A percentile compares a stretch with the other conserved stretches of the same genome.
Conservation (phyloP, 2,329 filamentous ascomycete species). For the Xylaria sp. region DNA sequence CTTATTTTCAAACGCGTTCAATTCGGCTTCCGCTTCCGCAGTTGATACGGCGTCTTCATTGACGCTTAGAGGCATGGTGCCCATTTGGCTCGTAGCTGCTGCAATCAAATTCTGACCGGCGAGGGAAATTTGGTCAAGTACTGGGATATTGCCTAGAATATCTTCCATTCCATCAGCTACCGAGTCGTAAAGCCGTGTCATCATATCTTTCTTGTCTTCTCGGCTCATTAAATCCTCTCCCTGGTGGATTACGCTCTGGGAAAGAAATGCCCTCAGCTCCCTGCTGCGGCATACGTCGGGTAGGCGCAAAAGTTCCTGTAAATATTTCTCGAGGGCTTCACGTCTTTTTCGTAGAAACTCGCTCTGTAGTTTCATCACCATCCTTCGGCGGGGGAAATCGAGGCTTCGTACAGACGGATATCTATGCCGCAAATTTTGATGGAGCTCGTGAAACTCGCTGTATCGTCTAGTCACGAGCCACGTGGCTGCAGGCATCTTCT, state of each 20-base stretch:
- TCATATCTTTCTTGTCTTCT: constrained; percentile 81
- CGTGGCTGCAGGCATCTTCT: constrained; percentile 94
- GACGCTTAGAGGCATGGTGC: constrained; percentile 57
- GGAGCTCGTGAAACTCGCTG: constrained; percentile 94
- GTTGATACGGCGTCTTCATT: constrained; percentile 58
- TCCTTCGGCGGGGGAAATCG: constrained; percentile 88
- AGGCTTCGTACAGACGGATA: constrained; percentile 89
- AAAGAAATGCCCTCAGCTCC: constrained; percentile 90
- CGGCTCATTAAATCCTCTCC: constrained; percentile 62
- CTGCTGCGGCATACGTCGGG: constrained; percentile 94
- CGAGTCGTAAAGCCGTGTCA: constrained; percentile 93
- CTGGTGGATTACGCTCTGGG: constrained; percentile 78
- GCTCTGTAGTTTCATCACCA: constrained; percentile 95
- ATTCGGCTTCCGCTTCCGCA: constrained; percentile 88
- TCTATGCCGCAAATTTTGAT: constrained; percentile 82
- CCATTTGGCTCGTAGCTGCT: constrained; percentile 70
- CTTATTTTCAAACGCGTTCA: constrained; percentile 89
- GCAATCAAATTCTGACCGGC: constrained; percentile 91
- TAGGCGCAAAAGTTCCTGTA: constrained; percentile 79
- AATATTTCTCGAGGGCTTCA: constrained; percentile 81
- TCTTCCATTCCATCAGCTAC: constrained; percentile 98
- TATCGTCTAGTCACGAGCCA: constrained; percentile 95
- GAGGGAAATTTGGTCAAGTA: constrained; percentile 90
- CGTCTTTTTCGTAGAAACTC: constrained; percentile 93
- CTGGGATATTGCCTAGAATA: constrained; percentile 92